Percentiles rank a stretch among this genome's conserved stretches.
phyloP scores from a whole-genome alignment of 192 early-diverging fungal genomes.

The Coemansia sp. region DNA sequence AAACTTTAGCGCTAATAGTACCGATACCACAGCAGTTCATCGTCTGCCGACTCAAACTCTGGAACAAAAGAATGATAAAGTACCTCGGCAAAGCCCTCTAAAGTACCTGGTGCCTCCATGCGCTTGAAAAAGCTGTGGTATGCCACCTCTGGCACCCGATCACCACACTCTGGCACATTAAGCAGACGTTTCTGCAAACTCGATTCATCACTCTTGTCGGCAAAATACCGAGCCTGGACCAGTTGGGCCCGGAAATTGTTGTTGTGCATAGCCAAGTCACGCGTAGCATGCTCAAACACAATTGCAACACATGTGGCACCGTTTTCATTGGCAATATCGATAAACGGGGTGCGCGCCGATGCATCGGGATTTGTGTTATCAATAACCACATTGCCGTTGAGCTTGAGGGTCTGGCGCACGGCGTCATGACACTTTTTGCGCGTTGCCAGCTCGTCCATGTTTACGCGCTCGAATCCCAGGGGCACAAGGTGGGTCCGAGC shows the following conservation, averaged over 20 bases:
- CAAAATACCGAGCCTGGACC: slow-evolving; percentile 34
- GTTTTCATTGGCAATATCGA: slow-evolving; percentile 59
- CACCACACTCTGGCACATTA: slow-evolving; percentile 9
- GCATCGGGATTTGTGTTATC: slow-evolving; percentile 80
- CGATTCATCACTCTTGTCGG: background rate
- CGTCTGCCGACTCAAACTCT: slow-evolving; percentile 18
- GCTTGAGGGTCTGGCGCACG: slow-evolving; percentile 54
- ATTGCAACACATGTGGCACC: slow-evolving; percentile 26
- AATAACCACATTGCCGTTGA: slow-evolving; percentile 66
- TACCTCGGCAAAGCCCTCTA: slow-evolving; percentile 31
- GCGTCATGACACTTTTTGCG: slow-evolving; percentile 71
- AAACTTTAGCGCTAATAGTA: slow-evolving; percentile 18
- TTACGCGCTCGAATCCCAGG: slow-evolving; percentile 71
- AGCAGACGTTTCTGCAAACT: background rate
- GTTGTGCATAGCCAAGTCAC: slow-evolving; percentile 76
- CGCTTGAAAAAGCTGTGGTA: slow-evolving; percentile 47
- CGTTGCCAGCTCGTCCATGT: slow-evolving; percentile 81
- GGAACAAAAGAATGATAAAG: slow-evolving; percentile 34
- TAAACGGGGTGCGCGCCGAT: slow-evolving; percentile 62
- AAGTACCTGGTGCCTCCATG: slow-evolving; percentile 15
- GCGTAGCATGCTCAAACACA: slow-evolving; percentile 64
- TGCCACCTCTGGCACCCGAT: slow-evolving; percentile 40
- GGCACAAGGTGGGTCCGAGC: slow-evolving; percentile 60
- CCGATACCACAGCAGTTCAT: slow-evolving; percentile 43
- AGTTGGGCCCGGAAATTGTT: slow-evolving; percentile 65